These are phyloP conservation scores for Aspergillus udagawae DNA, from an alignment of 2,329 filamentous ascomycete species.

Conservation along the genomic window DNA sequence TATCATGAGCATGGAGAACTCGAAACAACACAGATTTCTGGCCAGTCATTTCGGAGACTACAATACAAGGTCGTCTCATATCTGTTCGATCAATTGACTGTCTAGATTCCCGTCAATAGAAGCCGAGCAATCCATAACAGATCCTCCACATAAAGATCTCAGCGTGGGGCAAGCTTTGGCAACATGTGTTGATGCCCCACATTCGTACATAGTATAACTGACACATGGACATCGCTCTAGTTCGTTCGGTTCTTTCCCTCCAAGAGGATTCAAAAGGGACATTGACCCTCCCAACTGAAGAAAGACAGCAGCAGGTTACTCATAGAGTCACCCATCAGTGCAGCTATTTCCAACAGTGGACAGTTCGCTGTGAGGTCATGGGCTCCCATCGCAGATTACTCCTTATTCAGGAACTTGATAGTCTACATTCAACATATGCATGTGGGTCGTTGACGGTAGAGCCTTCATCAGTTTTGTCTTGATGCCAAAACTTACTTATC, in stretches of 20 bases:
- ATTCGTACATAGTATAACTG: neutral
- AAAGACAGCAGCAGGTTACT: neutral
- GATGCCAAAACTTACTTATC: neutral
- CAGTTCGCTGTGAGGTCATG: too few relatives aligned
- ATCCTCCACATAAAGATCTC: neutral
- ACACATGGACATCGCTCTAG: neutral
- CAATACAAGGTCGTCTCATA: neutral
- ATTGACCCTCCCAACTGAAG: neutral
- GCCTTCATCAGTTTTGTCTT: neutral
- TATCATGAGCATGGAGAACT: neutral
- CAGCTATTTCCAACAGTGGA: too few relatives aligned
- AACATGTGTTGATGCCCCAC: neutral
- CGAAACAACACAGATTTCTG: neutral
- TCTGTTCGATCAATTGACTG: neutral
- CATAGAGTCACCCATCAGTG: too few relatives aligned
- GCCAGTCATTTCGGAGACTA: neutral
- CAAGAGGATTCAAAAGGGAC: neutral
- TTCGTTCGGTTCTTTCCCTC: neutral
- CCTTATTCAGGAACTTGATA: too few relatives aligned
- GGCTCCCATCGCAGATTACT: too few relatives aligned
- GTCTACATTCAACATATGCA: too few relatives aligned
- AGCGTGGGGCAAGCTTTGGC: neutral
- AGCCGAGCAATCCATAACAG: neutral
- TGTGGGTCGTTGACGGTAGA: too few relatives aligned
- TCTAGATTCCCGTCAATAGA: neutral